Conservation (phyloP, 2,329 filamentous ascomycete species). For the Diplodia seriata region DNA sequence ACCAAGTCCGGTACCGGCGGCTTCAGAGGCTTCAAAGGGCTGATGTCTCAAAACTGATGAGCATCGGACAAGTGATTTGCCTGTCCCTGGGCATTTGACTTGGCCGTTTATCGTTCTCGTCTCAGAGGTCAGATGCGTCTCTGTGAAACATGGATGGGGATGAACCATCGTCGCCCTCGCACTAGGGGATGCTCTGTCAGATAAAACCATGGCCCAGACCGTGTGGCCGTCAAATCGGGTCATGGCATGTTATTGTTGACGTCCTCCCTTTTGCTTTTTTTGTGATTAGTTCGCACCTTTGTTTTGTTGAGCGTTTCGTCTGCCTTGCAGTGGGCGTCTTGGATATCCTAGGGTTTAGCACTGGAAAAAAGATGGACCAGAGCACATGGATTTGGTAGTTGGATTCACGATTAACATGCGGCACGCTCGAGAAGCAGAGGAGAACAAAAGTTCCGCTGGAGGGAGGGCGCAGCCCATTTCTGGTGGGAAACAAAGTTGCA, state of each 20-base stretch:
- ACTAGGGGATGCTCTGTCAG: background rate
- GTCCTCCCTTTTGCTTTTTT: background rate
- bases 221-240: background rate
- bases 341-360: background rate
- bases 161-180: background rate
- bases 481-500: background rate
- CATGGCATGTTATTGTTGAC: background rate
- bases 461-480: background rate
- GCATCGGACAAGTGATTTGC: background rate
- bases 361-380: background rate
- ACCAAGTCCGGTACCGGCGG: slow-evolving; percentile 27
- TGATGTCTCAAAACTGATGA: slow-evolving; percentile 31
- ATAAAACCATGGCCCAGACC: too few species aligned
- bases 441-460: background rate
- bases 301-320: background rate
- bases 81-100: background rate
- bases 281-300: background rate
- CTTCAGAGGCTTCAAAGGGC: slow-evolving; percentile 32
- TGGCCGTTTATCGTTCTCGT: background rate
- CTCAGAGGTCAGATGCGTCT: background rate
- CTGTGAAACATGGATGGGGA: background rate
- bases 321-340: background rate
- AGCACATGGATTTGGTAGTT: background rate
- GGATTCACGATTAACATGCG: background rate
- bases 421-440: background rate